phyloP scores from a whole-genome alignment of 495 filamentous ascomycete genomes.

The Tuber melanosporum region DNA sequence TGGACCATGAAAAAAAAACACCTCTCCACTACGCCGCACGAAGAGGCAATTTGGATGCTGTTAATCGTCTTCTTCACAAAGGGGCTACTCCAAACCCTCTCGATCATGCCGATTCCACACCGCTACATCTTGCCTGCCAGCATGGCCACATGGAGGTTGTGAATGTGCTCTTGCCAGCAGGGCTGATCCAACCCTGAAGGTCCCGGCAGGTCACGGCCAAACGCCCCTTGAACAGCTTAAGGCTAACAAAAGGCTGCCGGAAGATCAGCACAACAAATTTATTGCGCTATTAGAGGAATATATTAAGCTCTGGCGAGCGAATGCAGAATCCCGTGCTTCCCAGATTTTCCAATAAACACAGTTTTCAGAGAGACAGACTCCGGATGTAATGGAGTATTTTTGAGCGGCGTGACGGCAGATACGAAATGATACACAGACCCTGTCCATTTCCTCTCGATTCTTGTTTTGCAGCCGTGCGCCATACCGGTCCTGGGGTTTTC shows the following conservation, averaged over 20 bases:
- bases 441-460: neutral
- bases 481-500: neutral
- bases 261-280: neutral
- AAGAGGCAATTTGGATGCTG: slow-evolving; percentile 9
- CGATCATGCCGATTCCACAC: neutral
- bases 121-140: neutral
- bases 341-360: neutral
- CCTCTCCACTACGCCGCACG: slow-evolving; percentile 23
- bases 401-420: neutral
- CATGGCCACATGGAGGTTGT: neutral
- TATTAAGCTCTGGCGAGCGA: neutral
- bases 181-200: neutral
- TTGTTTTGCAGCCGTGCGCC: neutral
- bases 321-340: neutral
- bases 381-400: neutral
- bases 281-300: neutral
- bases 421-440: neutral
- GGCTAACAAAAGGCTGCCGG: neutral
- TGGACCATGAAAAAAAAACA: neutral
- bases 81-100: slow-evolving; percentile 5
- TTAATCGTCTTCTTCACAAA: slow-evolving; percentile 8
- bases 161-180: neutral
- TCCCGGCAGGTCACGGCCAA: neutral
- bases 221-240: neutral
- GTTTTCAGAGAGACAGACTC: neutral